phyloP scores from a whole-genome alignment of 129 eudicot genomes.

The Logfia minima region DNA sequence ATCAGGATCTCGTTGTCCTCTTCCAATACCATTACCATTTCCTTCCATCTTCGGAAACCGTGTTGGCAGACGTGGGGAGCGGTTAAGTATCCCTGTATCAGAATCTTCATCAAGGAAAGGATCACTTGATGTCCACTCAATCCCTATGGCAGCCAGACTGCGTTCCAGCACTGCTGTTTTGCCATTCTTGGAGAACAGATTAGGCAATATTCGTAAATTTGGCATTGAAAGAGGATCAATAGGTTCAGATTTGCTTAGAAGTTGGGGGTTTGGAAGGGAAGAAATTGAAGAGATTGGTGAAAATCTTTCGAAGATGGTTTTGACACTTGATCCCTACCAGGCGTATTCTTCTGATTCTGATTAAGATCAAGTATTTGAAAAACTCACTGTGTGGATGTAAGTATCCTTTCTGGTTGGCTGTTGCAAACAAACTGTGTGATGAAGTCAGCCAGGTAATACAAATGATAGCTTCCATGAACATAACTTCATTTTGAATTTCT shows the following conservation, averaged over 20 bases:
- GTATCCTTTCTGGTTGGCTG: neutral
- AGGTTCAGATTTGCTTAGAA: slow-evolving; percentile 55
- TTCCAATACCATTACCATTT: slow-evolving; percentile 88
- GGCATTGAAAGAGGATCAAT: slow-evolving; percentile 73
- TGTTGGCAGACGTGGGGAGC: slow-evolving; percentile 74
- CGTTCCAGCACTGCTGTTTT: slow-evolving; percentile 78
- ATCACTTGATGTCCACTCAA: slow-evolving; percentile 73
- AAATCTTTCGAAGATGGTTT: slow-evolving; percentile 63
- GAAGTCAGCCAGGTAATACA: neutral
- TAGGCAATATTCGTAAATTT: slow-evolving; percentile 62
- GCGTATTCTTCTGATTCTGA: slow-evolving; percentile 71
- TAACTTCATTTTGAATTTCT: neutral
- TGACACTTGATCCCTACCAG: slow-evolving; percentile 47
- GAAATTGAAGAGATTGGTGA: slow-evolving; percentile 86
- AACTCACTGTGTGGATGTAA: neutral
- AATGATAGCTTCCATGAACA: neutral
- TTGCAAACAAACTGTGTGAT: neutral
- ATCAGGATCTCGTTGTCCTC: slow-evolving; percentile 71
- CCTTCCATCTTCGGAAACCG: slow-evolving; percentile 67
- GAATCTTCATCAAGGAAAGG: slow-evolving; percentile 51
- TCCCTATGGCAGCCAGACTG: slow-evolving; percentile 88
- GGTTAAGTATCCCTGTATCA: slow-evolving; percentile 38
- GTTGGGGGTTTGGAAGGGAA: slow-evolving; percentile 90
- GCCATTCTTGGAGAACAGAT: slow-evolving; percentile 67
- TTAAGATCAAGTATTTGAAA: slow-evolving; percentile 22